A percentile compares a stretch with the other conserved stretches of the same genome.
Evolutionary conservation across 306 rosid species (phyloP).

Genomic region (Trifolium dubium): DNA sequence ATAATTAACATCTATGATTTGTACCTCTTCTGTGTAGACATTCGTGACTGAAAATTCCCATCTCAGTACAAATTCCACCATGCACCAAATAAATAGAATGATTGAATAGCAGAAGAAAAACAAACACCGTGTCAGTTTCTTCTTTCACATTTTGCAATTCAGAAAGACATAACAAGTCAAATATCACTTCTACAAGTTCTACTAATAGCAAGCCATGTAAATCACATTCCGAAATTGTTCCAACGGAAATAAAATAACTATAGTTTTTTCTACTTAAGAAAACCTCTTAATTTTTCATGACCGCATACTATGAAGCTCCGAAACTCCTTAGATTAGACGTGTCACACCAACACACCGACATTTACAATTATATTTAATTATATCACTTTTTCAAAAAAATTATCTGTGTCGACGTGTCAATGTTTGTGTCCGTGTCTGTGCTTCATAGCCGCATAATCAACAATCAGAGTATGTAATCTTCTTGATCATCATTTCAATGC

Average conservation of each 20-base stretch:
- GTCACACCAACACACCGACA: too few relatives aligned
- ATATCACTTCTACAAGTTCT: neutral
- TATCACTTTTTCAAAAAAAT: too few relatives aligned
- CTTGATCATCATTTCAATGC: conserved; percentile 34
- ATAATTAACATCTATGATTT: conserved; percentile 28
- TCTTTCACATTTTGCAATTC: conserved; percentile 18
- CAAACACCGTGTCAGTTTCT: conserved; percentile 8
- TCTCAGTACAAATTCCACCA: conserved; percentile 46
- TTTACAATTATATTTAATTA: too few relatives aligned
- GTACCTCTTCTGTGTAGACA: conserved; percentile 78
- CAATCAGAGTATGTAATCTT: conserved; percentile 4
- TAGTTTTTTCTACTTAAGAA: neutral
- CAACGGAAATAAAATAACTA: neutral
- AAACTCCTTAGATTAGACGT: too few relatives aligned
- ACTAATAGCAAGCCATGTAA: conserved; percentile 28
- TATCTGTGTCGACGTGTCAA: too few relatives aligned
- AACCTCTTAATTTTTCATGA: neutral
- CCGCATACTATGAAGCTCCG: too few relatives aligned
- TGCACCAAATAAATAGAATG: conserved; percentile 49
- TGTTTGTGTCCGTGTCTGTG: too few relatives aligned
- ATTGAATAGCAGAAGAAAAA: conserved; percentile 46
- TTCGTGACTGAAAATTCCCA: conserved; percentile 71
- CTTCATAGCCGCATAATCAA: neutral
- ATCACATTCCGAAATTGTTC: conserved; percentile 13
- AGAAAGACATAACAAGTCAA: conserved; percentile 6